Percentiles rank a stretch among this genome's conserved stretches.
Evolutionary conservation across 1,284 basidiomycete genomes (phyloP).

Genomic region (Leccinum subspadiceum): DNA sequence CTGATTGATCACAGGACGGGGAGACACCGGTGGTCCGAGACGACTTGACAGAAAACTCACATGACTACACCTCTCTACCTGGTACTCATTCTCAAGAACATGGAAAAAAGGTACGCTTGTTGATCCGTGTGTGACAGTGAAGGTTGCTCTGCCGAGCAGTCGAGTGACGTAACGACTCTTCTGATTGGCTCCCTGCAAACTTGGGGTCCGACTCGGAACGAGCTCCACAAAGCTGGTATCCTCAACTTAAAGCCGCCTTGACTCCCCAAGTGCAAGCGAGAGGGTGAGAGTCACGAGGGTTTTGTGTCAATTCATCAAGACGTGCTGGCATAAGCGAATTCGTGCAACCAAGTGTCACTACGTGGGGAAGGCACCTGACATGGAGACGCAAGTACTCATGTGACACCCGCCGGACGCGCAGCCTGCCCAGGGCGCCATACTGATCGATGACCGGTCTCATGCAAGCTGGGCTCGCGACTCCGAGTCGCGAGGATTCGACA

Average conservation of each 20-base stretch:
- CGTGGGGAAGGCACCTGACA: neutral
- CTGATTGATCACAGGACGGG: neutral
- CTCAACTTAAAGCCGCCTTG: neutral
- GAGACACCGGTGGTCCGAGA: neutral
- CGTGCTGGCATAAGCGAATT: neutral
- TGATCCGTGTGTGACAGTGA: neutral
- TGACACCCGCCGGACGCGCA: neutral
- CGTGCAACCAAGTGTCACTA: neutral
- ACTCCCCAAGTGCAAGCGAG: neutral
- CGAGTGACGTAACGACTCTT: neutral
- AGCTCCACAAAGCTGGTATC: neutral
- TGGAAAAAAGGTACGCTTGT: neutral
- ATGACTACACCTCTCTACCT: neutral
- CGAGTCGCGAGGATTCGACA: neutral
- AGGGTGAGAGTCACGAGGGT: neutral
- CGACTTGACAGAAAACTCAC: neutral
- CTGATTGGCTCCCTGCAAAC: neutral
- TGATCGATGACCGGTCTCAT: neutral
- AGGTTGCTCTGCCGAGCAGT: neutral
- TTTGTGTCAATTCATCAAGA: neutral
- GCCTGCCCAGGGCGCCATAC: neutral
- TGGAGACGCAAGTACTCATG: neutral
- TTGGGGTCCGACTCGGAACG: neutral
- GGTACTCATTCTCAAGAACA: neutral
- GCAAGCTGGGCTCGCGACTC: neutral